Percentiles rank a stretch among this genome's conserved stretches.
Conservation (phyloP, 192 early-diverging fungal species). For the Coemansia sp. region DNA sequence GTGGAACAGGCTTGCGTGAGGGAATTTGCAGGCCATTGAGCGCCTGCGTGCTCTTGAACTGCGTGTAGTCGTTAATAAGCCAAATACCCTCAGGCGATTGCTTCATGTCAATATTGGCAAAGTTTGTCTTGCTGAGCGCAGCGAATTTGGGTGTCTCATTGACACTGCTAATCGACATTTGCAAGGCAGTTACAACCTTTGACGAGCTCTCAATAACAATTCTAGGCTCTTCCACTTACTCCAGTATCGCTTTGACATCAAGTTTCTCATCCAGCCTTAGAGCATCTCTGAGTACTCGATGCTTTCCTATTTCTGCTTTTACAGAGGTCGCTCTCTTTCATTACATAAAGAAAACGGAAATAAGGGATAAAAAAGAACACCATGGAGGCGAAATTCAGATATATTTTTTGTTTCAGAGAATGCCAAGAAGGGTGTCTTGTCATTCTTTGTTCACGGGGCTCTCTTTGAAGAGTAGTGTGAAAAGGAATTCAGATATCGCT, state of each 20-base stretch:
- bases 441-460: too few species aligned
- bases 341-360: too few species aligned
- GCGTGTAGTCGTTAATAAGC: not conserved
- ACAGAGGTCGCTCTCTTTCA: too few species aligned
- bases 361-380: too few species aligned
- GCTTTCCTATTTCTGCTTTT: too few species aligned
- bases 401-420: too few species aligned
- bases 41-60: not conserved
- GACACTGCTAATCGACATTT: not conserved
- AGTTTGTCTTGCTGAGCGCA: not conserved
- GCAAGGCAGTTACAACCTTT: not conserved
- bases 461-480: too few species aligned
- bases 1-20: not conserved
- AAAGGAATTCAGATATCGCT: too few species aligned
- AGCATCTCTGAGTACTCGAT: too few species aligned
- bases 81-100: not conserved
- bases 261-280: not conserved
- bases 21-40: not conserved
- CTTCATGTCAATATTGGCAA: not conserved
- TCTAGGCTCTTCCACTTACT: not conserved
- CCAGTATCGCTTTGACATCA: not conserved
- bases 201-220: not conserved
- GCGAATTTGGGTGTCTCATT: not conserved
- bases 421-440: too few species aligned
- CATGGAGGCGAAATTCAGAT: too few species aligned